These are phyloP conservation scores for Salix viminalis DNA, from an alignment of 345 rosid species.

Conservation along the genomic window DNA sequence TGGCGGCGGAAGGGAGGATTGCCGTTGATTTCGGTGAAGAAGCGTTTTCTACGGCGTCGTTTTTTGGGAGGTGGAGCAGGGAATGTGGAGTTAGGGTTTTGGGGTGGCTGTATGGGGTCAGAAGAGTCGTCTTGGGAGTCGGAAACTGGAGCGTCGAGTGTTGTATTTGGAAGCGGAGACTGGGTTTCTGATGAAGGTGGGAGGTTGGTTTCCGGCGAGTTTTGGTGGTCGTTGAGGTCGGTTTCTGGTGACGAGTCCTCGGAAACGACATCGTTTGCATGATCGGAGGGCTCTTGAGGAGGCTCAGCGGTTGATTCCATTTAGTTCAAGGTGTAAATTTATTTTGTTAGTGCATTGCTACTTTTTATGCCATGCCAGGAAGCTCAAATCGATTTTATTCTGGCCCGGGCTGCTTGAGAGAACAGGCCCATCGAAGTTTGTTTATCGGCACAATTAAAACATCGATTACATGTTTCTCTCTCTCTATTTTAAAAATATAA, in stretches of 20 bases:
- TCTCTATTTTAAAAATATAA: too few species aligned
- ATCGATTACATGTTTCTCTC: too few species aligned
- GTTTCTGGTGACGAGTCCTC: slow-evolving; percentile 56
- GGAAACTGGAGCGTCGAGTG: slow-evolving; percentile 45
- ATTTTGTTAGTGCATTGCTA: neutral
- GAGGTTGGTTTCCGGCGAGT: slow-evolving; percentile 36
- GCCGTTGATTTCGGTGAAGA: slow-evolving; percentile 81
- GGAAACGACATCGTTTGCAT: slow-evolving; percentile 36
- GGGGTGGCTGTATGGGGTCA: slow-evolving; percentile 43
- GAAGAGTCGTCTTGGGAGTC: slow-evolving; percentile 75
- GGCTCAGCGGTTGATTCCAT: slow-evolving; percentile 11
- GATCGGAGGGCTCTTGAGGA: slow-evolving; percentile 27
- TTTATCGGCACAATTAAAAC: too few species aligned
- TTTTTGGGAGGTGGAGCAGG: slow-evolving; percentile 53
- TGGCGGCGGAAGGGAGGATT: slow-evolving; percentile 66
- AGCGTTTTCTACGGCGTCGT: slow-evolving; percentile 72
- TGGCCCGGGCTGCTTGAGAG: neutral
- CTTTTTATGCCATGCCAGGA: neutral
- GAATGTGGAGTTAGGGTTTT: slow-evolving; percentile 42
- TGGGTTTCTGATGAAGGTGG: slow-evolving; percentile 36
- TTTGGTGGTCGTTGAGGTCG: slow-evolving; percentile 38
- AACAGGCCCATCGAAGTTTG: neutral
- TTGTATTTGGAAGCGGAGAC: slow-evolving; percentile 29
- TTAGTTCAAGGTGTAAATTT: neutral
- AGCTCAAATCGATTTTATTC: neutral